Percentiles rank a stretch among this genome's conserved stretches.
Conservation (phyloP, 257 asterid genomes). For the Eustoma russellianum region DNA sequence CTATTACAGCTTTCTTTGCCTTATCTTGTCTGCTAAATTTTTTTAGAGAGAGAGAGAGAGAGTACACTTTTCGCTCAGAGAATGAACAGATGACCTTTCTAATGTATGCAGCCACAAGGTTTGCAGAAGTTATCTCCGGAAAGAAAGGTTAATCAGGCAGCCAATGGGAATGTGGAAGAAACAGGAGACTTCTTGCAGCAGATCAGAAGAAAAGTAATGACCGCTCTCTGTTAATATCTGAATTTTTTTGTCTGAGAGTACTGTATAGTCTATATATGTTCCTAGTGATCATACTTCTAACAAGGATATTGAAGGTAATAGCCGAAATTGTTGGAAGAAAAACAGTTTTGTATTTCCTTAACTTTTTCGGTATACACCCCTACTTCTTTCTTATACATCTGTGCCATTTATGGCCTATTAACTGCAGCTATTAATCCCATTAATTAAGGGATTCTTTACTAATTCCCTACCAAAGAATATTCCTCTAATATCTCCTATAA, state of each 20-base stretch:
- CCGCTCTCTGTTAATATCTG: not conserved
- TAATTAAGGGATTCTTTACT: too few species aligned
- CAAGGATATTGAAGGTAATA: too few species aligned
- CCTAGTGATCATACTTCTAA: too few species aligned
- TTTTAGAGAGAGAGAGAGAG: too few species aligned
- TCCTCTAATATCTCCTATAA: too few species aligned
- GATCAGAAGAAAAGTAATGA: conserved; percentile 80
- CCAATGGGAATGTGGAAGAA: conserved; percentile 32
- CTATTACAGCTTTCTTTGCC: not conserved
- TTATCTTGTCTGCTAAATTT: conserved; percentile 2
- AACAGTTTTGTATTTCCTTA: too few species aligned
- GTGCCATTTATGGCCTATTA: too few species aligned
- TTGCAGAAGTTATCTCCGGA: conserved; percentile 28
- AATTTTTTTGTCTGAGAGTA: conserved; percentile 1
- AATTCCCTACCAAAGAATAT: too few species aligned
- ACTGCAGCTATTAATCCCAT: too few species aligned
- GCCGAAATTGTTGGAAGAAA: too few species aligned
- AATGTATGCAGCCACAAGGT: conserved; percentile 30
- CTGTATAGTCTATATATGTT: not conserved
- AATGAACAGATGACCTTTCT: conserved; percentile 4
- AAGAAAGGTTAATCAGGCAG: conserved; percentile 24
- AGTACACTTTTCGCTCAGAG: not conserved
- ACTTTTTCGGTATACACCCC: too few species aligned
- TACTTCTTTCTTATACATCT: too few species aligned
- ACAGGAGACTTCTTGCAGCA: conserved; percentile 84